These are phyloP conservation scores for Daldinia bambusicola DNA, from an alignment of 495 filamentous ascomycete species.

Conservation along the genomic window DNA sequence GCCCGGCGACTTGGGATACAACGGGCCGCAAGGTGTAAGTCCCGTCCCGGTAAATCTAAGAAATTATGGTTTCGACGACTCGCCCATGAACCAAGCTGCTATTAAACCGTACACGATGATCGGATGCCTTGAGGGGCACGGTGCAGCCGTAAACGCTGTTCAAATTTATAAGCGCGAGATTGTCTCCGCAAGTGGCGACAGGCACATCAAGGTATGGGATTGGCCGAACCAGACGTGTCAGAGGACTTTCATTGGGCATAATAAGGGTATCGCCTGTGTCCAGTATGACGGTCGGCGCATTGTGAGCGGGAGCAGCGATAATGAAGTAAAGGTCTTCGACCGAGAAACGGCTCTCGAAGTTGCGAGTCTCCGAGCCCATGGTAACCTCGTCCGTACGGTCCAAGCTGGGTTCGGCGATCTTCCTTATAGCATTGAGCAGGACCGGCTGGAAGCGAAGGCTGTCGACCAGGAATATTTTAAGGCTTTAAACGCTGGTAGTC, in stretches of 20 bases:
- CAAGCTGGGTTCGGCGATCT: slow-evolving; percentile 92
- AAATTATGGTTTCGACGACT: slow-evolving; percentile 59
- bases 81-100: slow-evolving; percentile 56
- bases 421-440: slow-evolving; percentile 77
- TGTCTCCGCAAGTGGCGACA: slow-evolving; percentile 93
- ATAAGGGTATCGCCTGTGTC: slow-evolving; percentile 96
- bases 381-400: slow-evolving; percentile 87
- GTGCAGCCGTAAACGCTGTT: slow-evolving; percentile 94
- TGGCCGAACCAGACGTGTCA: slow-evolving; percentile 79
- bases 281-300: slow-evolving; percentile 98
- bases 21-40: slow-evolving; percentile 54
- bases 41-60: slow-evolving; percentile 61
- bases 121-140: slow-evolving; percentile 80
- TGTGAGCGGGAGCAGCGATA: slow-evolving; percentile 94
- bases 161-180: slow-evolving; percentile 87
- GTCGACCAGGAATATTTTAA: slow-evolving; percentile 77
- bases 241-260: slow-evolving; percentile 83
- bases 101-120: slow-evolving; percentile 77
- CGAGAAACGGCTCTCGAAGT: slow-evolving; percentile 84
- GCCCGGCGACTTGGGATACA: slow-evolving; percentile 74
- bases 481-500: slow-evolving; percentile 70
- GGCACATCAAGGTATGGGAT: slow-evolving; percentile 92
- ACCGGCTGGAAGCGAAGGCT: slow-evolving; percentile 75
- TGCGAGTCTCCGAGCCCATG: slow-evolving; percentile 82
- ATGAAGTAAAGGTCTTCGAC: slow-evolving; percentile 94